Base-by-base conservation (phyloP, 1,139 yeast species). In the Candida pseudocylindracea region DNA sequence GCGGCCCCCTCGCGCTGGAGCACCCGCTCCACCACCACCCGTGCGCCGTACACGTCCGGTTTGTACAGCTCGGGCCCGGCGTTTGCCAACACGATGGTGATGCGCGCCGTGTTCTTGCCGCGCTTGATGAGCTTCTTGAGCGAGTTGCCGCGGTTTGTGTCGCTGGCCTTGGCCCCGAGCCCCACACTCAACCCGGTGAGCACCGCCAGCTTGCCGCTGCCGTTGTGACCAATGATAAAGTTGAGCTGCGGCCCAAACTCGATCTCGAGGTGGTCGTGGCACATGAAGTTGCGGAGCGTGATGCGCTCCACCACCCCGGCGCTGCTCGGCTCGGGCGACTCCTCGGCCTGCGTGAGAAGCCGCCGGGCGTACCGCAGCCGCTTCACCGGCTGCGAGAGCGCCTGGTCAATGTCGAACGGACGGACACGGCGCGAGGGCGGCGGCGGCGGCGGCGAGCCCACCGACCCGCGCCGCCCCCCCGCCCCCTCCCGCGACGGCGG, bases 121-220 rank as follows among this genome's bases (percentile, higher is more conserved):
- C 80, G 83, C 45, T 72, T 73, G 35, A 88, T 79, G 37, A 85
- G 57, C 34, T 67, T 71, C 41, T 67, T 72, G 31, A 80, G 57
- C 8, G 72, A 66, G 8, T 68, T 57, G 5, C 93, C 96, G 48
- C 98, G 64, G 44, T 76, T 76, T 0, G 98, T 88, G 35, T 72
- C 83, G n/a, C 73, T 62, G 1, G 96, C 95, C 43, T 74, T 78
- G 1, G 93, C 93, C n/a, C 98, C 98, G 8, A 88, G 55, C 7
- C 94, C 92, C 10, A 83, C 75, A 2, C 91, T 72, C 7, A 91
- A 71, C 1, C 94, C 96, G 0, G 96, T 85, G 38, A 91, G 55
- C 26, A 91, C 65, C 1, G 98, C 94, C 50, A 91, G 73, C 46
- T 91, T 91, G 27, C 99, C 99, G 27, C 93, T 74, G 2, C 99